These are phyloP conservation scores for Trametes sp. DNA, from an alignment of 1,284 basidiomycete genomes.

Conservation along the genomic window DNA sequence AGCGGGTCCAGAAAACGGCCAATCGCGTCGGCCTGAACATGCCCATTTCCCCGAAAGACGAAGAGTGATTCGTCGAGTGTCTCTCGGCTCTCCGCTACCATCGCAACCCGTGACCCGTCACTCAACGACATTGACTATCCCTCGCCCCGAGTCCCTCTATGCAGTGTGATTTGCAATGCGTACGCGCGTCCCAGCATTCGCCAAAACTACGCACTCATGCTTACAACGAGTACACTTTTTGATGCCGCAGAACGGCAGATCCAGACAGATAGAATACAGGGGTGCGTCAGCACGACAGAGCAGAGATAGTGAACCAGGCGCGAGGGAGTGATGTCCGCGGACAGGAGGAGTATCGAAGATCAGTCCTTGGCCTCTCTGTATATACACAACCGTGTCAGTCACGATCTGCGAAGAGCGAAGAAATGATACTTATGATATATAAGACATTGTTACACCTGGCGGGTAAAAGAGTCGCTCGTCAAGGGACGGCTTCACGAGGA, in stretches of 20 bases:
- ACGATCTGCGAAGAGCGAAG: not conserved
- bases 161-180: not conserved
- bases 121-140: not conserved
- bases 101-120: not conserved
- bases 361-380: constrained; percentile 75
- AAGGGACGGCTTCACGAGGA: too few species aligned
- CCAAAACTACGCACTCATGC: not conserved
- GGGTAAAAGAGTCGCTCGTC: not conserved
- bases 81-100: not conserved
- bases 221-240: constrained; percentile 11
- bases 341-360: constrained; percentile 4
- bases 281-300: constrained; percentile 7
- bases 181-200: not conserved
- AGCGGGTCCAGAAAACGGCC: constrained; percentile 85
- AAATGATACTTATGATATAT: constrained; percentile 82
- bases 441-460: constrained; percentile 90
- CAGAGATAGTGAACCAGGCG: constrained; percentile 2
- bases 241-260: constrained; percentile 9
- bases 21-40: constrained; percentile 85
- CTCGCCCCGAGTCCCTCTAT: not conserved
- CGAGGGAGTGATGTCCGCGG: constrained; percentile 1
- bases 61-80: constrained; percentile 20
- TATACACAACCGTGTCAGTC: constrained; percentile 38
- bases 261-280: constrained; percentile 18
- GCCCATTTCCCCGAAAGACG: constrained; percentile 49